Evolutionary conservation across 345 rosid species (phyloP).

Genomic region (Turritis glabra): DNA sequence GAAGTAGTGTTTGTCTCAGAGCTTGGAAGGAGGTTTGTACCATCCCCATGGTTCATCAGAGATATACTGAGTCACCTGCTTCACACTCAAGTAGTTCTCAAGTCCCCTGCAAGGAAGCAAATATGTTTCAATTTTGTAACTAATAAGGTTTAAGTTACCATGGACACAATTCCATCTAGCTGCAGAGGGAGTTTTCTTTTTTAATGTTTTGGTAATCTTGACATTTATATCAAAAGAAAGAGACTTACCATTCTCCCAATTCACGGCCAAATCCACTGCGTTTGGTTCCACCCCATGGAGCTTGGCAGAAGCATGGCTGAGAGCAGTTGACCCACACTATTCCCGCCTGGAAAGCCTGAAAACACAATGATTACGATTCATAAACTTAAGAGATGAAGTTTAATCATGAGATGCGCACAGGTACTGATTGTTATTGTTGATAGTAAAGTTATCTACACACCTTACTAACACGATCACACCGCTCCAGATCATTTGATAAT

Average conservation of each 20-base stretch:
- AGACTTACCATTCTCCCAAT: slow-evolving; percentile 84
- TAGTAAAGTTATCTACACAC: slow-evolving; percentile 40
- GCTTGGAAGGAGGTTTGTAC: slow-evolving; percentile 80
- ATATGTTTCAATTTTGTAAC: slow-evolving; percentile 23
- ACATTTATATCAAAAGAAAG: background rate
- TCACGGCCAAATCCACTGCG: slow-evolving; percentile 99
- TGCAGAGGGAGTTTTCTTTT: background rate
- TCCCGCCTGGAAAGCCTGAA: slow-evolving; percentile 79
- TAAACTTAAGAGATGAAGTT: slow-evolving; percentile 4
- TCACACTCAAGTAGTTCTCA: slow-evolving; percentile 84
- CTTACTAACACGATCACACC: slow-evolving; percentile 96
- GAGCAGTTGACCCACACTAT: slow-evolving; percentile 97
- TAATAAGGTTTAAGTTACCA: background rate
- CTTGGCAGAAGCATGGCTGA: slow-evolving; percentile 95
- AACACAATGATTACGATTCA: slow-evolving; percentile 4
- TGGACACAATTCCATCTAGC: background rate
- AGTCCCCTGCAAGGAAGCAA: slow-evolving; percentile 66
- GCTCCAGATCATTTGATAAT: slow-evolving; percentile 82
- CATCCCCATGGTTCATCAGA: slow-evolving; percentile 92
- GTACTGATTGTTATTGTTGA: background rate
- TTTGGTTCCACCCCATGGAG: slow-evolving; percentile 98
- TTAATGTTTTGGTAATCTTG: background rate
- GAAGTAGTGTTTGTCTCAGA: slow-evolving; percentile 39
- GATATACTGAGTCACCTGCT: slow-evolving; percentile 82
- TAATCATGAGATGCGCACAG: background rate